These are phyloP conservation scores for Fusarium sp. DNA, from an alignment of 2,329 filamentous ascomycete genomes.

Conservation along the genomic window DNA sequence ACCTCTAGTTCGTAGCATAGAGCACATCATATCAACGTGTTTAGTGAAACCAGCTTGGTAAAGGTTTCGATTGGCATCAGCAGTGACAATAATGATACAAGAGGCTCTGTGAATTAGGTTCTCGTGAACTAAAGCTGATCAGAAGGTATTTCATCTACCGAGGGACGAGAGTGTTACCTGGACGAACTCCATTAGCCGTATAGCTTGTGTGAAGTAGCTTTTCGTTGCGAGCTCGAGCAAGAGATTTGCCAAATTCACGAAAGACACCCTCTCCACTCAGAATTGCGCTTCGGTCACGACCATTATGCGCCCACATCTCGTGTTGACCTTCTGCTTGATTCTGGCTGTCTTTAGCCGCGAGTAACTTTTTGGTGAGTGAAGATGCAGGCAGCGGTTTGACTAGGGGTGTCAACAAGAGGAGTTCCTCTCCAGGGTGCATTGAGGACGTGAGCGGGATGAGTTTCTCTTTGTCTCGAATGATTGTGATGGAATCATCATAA, in stretches of 20 bases:
- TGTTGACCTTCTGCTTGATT: conserved; percentile 56
- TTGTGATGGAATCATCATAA: conserved; percentile 92
- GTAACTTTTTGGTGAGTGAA: conserved; percentile 78
- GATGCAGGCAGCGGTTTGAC: conserved; percentile 95
- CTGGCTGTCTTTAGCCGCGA: conserved; percentile 63
- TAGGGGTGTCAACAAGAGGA: conserved; percentile 88
- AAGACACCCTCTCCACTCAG: conserved; percentile 97
- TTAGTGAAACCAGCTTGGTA: conserved; percentile 97
- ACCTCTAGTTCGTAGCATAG: conserved; percentile 79
- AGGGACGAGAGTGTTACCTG: conserved; percentile 58
- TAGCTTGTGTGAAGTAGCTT: conserved; percentile 95
- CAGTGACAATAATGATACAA: conserved; percentile 90
- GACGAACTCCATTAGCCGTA: conserved; percentile 90
- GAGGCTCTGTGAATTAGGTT: conserved; percentile 90
- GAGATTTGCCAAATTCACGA: conserved; percentile 84
- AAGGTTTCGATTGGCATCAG: conserved; percentile 92
- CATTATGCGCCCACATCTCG: conserved; percentile 68
- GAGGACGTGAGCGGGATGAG: conserved; percentile 85
- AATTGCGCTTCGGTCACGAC: conserved; percentile 68
- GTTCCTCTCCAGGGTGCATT: conserved; percentile 85
- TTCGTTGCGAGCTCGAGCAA: conserved; percentile 88
- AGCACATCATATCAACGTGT: conserved; percentile 95
- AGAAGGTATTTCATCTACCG: background rate
- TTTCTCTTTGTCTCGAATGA: conserved; percentile 89
- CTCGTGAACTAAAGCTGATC: conserved; percentile 74